Evolutionary conservation across 495 filamentous ascomycete species (phyloP).

Genomic region (Sordaria brevicollis): DNA sequence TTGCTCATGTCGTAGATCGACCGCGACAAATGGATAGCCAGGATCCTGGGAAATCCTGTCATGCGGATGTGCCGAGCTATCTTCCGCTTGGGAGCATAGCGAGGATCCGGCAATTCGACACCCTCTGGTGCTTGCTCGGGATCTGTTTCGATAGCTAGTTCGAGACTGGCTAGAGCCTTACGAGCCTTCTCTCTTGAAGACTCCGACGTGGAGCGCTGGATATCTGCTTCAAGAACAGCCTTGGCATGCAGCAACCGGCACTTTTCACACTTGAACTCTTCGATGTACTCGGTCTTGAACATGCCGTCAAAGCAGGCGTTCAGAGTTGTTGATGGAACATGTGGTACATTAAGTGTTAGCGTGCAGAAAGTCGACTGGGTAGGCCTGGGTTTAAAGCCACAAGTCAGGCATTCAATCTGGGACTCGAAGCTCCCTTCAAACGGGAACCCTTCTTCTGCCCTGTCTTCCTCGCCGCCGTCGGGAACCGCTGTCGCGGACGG

Average conservation of each 20-base stretch:
- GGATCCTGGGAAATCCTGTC: slow-evolving; percentile 72
- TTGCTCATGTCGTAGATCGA: slow-evolving; percentile 72
- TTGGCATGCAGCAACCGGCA: slow-evolving; percentile 76
- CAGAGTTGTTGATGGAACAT: slow-evolving; percentile 41
- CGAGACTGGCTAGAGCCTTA: slow-evolving; percentile 41
- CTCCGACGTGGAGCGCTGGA: slow-evolving; percentile 35
- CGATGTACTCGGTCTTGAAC: slow-evolving; percentile 90
- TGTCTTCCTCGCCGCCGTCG: slow-evolving; percentile 20
- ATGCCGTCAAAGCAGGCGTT: slow-evolving; percentile 77
- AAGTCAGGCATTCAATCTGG: slow-evolving; percentile 85
- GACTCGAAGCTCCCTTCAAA: slow-evolving; percentile 81
- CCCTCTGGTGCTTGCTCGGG: slow-evolving; percentile 66
- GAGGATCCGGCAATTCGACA: slow-evolving; percentile 62
- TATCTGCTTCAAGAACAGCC: slow-evolving; percentile 21
- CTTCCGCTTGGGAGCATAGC: slow-evolving; percentile 63
- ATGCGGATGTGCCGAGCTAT: slow-evolving; percentile 84
- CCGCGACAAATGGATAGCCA: slow-evolving; percentile 85
- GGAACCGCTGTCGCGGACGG: slow-evolving; percentile 7
- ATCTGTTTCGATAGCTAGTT: slow-evolving; percentile 56
- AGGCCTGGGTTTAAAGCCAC: slow-evolving; percentile 78
- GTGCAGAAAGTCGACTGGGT: slow-evolving; percentile 80
- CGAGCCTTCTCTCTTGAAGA: slow-evolving; percentile 32
- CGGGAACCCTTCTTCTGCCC: slow-evolving; percentile 63
- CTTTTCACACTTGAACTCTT: slow-evolving; percentile 90
- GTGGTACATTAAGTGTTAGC: slow-evolving; percentile 84